phyloP scores from a whole-genome alignment of 1,139 yeast genomes.

The Blastobotrys aristatus region DNA sequence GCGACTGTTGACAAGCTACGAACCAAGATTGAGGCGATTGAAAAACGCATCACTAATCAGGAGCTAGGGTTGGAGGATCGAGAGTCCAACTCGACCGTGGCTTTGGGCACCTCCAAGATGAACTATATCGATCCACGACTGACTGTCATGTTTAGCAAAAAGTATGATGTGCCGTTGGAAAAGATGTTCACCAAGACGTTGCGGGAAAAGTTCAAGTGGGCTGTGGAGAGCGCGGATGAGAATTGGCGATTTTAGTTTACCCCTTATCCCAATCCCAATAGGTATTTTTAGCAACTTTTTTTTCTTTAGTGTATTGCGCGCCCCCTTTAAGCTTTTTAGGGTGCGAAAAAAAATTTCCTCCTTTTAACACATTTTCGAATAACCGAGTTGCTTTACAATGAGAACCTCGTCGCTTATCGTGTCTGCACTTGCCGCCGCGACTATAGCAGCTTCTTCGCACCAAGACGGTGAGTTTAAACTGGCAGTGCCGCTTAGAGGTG shows the following conservation, averaged over 20 bases:
- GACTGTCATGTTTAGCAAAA: constrained; percentile 84
- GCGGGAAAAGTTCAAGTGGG: constrained; percentile 93
- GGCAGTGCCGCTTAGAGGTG: background rate
- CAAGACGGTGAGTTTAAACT: background rate
- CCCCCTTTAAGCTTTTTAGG: no score
- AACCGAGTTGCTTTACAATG: background rate
- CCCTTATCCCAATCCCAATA: background rate
- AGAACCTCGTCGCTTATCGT: background rate
- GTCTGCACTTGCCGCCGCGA: background rate
- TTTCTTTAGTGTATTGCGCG: background rate
- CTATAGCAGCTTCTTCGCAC: background rate
- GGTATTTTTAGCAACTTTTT: background rate
- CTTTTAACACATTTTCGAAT: background rate
- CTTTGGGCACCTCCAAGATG: constrained; percentile 88
- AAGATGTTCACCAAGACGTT: constrained; percentile 86
- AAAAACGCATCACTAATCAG: constrained; percentile 63
- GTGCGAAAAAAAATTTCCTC: no score
- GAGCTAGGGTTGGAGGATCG: constrained; percentile 78
- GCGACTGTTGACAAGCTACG: constrained; percentile 66
- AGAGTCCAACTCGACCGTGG: constrained; percentile 91
- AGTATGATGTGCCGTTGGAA: constrained; percentile 83
- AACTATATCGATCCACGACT: constrained; percentile 94
- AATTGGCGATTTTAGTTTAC: constrained; percentile 67
- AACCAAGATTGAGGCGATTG: constrained; percentile 67
- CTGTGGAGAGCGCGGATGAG: constrained; percentile 83